Conservation (phyloP, 2,329 filamentous ascomycete species). For the Sarocladium kiliense region DNA sequence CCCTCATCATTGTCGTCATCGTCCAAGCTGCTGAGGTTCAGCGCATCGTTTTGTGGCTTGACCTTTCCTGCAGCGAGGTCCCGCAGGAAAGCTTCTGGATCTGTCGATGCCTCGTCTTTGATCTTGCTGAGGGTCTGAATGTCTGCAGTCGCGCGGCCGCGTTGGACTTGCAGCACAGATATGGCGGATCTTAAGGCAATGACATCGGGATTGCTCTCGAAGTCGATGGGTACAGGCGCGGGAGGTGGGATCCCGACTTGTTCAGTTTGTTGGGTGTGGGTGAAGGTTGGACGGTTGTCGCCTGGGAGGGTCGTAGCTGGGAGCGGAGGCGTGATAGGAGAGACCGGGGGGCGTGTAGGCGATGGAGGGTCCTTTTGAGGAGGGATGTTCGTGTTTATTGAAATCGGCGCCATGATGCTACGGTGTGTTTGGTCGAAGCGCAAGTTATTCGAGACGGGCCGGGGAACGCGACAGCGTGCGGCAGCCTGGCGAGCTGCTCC, state of each 20-base stretch:
- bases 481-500: neutral
- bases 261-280: slow-evolving; percentile 38
- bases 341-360: slow-evolving; percentile 8
- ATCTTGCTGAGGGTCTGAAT: slow-evolving; percentile 64
- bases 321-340: slow-evolving; percentile 9
- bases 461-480: neutral
- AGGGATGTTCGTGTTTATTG: slow-evolving; percentile 9
- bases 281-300: slow-evolving; percentile 19
- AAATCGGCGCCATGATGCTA: slow-evolving; percentile 11
- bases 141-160: slow-evolving; percentile 70
- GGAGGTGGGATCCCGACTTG: slow-evolving; percentile 40
- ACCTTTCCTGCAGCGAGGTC: slow-evolving; percentile 63
- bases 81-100: slow-evolving; percentile 66
- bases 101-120: slow-evolving; percentile 63
- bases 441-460: no score
- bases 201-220: slow-evolving; percentile 72
- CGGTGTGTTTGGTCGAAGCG: neutral
- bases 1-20: slow-evolving; percentile 23
- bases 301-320: neutral
- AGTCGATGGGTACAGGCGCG: slow-evolving; percentile 48
- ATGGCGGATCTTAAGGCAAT: slow-evolving; percentile 83
- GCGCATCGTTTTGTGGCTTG: slow-evolving; percentile 18
- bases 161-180: slow-evolving; percentile 81
- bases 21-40: slow-evolving; percentile 14
- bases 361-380: neutral